Percentiles rank a stretch among this genome's conserved stretches.
Evolutionary conservation across 441 rosid genomes (phyloP).

Genomic region (Omphalea diandra): DNA sequence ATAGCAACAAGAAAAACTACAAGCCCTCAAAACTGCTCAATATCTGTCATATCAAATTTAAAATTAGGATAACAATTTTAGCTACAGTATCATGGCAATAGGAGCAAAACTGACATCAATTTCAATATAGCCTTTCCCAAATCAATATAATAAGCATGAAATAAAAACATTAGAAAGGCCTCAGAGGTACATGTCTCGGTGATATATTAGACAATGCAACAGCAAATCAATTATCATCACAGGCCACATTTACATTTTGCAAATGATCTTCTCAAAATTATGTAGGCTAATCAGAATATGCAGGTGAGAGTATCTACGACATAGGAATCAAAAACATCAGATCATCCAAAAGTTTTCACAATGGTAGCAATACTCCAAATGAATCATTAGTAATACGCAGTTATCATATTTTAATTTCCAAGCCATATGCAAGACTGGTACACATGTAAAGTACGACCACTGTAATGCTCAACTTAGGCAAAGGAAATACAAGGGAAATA

Average conservation of each 20-base stretch:
- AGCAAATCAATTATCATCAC: constrained; percentile 1
- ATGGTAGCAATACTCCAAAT: neutral
- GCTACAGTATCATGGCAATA: too few relatives aligned
- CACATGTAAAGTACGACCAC: neutral
- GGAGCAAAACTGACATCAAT: neutral
- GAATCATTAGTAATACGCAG: neutral
- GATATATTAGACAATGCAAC: neutral
- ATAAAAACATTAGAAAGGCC: neutral
- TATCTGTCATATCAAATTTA: too few relatives aligned
- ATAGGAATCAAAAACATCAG: neutral
- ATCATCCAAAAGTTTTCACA: neutral
- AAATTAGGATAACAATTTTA: neutral
- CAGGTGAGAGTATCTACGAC: neutral
- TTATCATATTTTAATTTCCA: neutral
- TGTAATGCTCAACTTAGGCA: neutral
- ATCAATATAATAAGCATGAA: neutral
- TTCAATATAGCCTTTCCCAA: too few relatives aligned
- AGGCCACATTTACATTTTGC: constrained; percentile 1
- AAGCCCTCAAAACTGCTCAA: too few relatives aligned
- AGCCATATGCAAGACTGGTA: neutral
- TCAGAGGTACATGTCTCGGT: neutral
- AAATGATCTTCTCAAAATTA: neutral
- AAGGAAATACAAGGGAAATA: neutral
- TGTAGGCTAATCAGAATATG: too few relatives aligned
- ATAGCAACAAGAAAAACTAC: too few relatives aligned